These are phyloP conservation scores for Bretschneidera sinensis DNA, from an alignment of 345 rosid species.

Conservation along the genomic window DNA sequence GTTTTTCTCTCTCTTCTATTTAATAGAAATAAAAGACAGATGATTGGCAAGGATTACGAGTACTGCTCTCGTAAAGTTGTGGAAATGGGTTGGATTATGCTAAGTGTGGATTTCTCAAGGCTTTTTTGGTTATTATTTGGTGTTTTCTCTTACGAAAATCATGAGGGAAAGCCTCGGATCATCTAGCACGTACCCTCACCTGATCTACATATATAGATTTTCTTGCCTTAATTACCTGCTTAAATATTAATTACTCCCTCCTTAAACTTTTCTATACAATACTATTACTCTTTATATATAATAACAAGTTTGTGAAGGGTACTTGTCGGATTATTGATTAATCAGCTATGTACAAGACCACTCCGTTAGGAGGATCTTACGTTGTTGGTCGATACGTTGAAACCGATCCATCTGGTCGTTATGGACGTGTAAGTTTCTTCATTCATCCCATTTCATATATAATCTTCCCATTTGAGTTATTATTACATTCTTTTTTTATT, in stretches of 20 bases:
- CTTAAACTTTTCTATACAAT: neutral
- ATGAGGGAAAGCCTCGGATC: conserved; percentile 86
- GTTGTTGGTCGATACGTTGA: conserved; percentile 56
- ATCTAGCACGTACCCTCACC: conserved; percentile 32
- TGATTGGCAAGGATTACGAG: conserved; percentile 57
- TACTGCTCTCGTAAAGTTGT: conserved; percentile 33
- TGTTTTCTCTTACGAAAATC: conserved; percentile 80
- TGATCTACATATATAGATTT: too few species aligned
- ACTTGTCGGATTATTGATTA: conserved; percentile 20
- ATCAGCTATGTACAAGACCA: conserved; percentile 42
- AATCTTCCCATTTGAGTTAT: neutral
- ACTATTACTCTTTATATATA: neutral
- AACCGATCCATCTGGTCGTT: conserved; percentile 84
- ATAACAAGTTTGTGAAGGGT: conserved; percentile 5
- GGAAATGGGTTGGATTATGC: conserved; percentile 75
- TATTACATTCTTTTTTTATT: neutral
- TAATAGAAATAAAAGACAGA: conserved; percentile 33
- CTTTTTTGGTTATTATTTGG: conserved; percentile 73
- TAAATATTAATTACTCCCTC: neutral
- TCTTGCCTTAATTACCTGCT: neutral
- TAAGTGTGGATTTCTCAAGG: conserved; percentile 63
- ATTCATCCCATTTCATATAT: neutral
- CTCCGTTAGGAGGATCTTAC: conserved; percentile 24
- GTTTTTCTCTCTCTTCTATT: neutral
- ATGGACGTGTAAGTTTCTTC: conserved; percentile 70